These are phyloP conservation scores for Nyssa sinensis DNA, from an alignment of 148 eudicot genomes.

Conservation along the genomic window DNA sequence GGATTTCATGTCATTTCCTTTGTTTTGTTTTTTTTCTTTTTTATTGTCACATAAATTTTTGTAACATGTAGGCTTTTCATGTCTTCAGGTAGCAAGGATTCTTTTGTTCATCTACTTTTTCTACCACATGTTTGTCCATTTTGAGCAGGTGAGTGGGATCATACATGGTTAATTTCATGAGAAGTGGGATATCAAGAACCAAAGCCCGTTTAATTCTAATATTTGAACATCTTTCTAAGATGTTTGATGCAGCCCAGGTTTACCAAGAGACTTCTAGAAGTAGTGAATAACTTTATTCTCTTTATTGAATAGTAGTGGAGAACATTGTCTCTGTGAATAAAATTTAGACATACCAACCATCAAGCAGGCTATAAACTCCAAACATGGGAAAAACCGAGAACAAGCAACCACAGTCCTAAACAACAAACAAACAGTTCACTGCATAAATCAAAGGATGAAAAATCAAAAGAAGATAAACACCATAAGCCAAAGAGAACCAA, in stretches of 20 bases:
- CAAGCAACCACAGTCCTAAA: not conserved
- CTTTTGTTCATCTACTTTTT: slow-evolving; percentile 67
- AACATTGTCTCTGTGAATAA: no score
- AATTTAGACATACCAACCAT: no score
- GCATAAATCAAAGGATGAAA: no score
- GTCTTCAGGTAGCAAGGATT: slow-evolving; percentile 76
- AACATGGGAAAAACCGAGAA: no score
- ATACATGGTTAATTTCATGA: not conserved
- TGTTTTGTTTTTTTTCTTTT: not conserved
- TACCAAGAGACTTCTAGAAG: no score
- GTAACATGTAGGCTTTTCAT: slow-evolving; percentile 12
- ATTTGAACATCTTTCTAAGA: not conserved
- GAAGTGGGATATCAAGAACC: not conserved
- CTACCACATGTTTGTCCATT: slow-evolving; percentile 68
- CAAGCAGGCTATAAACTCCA: no score
- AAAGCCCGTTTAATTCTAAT: not conserved
- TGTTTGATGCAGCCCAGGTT: not conserved
- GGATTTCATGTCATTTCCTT: not conserved
- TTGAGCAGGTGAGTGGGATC: slow-evolving; percentile 62
- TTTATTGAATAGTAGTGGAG: no score
- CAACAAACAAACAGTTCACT: not conserved
- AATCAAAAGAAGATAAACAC: no score
- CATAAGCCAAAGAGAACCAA: not conserved
- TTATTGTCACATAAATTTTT: slow-evolving; percentile 1
- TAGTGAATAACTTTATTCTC: no score